phyloP scores from a whole-genome alignment of 768 basidiomycete genomes.

The Collybia sp. region DNA sequence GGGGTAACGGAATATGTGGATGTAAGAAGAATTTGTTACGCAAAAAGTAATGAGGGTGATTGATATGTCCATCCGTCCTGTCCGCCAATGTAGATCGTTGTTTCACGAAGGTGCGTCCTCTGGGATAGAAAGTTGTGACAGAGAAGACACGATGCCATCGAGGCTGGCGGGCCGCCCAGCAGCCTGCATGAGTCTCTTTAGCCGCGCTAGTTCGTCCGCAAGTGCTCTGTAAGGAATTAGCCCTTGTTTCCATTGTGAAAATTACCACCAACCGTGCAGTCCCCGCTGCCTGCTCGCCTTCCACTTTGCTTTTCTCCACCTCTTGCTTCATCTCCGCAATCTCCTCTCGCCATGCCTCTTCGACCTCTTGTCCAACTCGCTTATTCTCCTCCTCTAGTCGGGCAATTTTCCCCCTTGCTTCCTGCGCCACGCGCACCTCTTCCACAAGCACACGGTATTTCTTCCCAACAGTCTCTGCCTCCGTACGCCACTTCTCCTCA shows the following conservation, averaged over 20 bases:
- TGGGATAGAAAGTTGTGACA: too few relatives aligned
- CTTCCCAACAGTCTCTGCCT: slow-evolving; percentile 63
- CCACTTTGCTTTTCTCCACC: slow-evolving; percentile 47
- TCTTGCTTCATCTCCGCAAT: slow-evolving; percentile 47
- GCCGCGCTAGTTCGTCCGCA: slow-evolving; percentile 58
- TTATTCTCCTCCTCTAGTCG: slow-evolving; percentile 45
- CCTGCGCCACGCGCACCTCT: slow-evolving; percentile 53
- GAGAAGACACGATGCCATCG: too few relatives aligned
- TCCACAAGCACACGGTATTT: slow-evolving; percentile 66
- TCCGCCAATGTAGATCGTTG: neutral
- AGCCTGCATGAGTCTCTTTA: slow-evolving; percentile 70
- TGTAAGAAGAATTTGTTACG: too few relatives aligned
- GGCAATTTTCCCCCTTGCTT: slow-evolving; percentile 40
- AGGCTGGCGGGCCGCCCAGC: slow-evolving; percentile 24
- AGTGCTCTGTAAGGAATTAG: slow-evolving; percentile 37
- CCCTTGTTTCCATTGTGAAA: slow-evolving; percentile 4
- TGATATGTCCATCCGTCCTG: too few relatives aligned
- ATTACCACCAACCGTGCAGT: slow-evolving; percentile 54
- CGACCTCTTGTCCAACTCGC: slow-evolving; percentile 49
- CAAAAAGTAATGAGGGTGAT: too few relatives aligned
- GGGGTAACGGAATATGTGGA: too few relatives aligned
- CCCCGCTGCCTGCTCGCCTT: slow-evolving; percentile 51
- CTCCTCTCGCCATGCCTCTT: slow-evolving; percentile 56
- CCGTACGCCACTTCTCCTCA: slow-evolving; percentile 64
- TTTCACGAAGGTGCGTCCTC: neutral